phyloP scores from a whole-genome alignment of 106 monocot species.

The Acorus calamus region DNA sequence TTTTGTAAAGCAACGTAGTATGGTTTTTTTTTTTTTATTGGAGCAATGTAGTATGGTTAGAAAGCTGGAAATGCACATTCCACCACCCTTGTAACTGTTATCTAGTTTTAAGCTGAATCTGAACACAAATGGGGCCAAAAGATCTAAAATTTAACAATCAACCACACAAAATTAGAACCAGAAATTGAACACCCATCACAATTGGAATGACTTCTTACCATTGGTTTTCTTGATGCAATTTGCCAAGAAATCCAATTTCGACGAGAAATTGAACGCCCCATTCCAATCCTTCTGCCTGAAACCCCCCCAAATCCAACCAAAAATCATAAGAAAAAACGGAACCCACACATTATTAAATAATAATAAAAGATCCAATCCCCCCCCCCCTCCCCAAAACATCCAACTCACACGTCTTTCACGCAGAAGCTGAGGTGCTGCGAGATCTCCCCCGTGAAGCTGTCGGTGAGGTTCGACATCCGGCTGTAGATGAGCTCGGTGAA shows the following conservation, averaged over 20 bases:
- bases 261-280: slow-evolving; percentile 33
- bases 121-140: too few relatives aligned
- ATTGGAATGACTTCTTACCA: slow-evolving; percentile 1
- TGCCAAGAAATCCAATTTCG: slow-evolving; percentile 12
- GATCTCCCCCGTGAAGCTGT: slow-evolving; percentile 1
- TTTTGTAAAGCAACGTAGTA: too few relatives aligned
- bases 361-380: neutral
- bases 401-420: slow-evolving; percentile 27
- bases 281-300: slow-evolving; percentile 29
- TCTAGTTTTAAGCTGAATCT: too few relatives aligned
- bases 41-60: too few relatives aligned
- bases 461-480: slow-evolving; percentile 11
- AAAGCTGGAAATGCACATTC: too few relatives aligned
- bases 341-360: neutral
- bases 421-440: slow-evolving; percentile 26
- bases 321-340: neutral
- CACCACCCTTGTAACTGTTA: too few relatives aligned
- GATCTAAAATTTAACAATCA: neutral
- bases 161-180: neutral
- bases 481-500: slow-evolving; percentile 6
- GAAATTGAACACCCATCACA: neutral
- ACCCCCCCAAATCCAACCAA: neutral
- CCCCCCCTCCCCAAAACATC: neutral
- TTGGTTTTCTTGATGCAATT: slow-evolving; percentile 14
- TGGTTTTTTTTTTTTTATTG: too few relatives aligned